Evolutionary conservation across 2,329 filamentous ascomycete species (phyloP).

Genomic region (Fusarium sterilihyphosum): DNA sequence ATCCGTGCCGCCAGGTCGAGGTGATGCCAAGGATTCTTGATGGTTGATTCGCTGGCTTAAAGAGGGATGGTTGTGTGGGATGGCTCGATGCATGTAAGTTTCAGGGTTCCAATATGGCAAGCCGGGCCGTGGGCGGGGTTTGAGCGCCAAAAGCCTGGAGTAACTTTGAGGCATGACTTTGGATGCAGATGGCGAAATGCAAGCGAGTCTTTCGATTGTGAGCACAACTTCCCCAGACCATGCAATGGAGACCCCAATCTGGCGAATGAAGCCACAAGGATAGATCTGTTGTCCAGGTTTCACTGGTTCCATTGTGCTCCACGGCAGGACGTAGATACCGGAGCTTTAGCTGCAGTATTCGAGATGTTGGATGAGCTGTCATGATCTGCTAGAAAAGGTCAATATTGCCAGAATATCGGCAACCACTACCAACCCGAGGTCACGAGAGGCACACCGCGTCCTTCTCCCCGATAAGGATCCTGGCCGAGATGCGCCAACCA

Average conservation of each 20-base stretch:
- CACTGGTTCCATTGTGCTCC: slow-evolving; percentile 20
- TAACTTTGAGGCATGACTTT: slow-evolving; percentile 36
- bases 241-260: slow-evolving; percentile 13
- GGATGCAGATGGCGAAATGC: slow-evolving; percentile 27
- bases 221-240: slow-evolving; percentile 8
- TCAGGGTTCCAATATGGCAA: slow-evolving; percentile 21
- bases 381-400: slow-evolving; percentile 22
- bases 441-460: slow-evolving; percentile 23
- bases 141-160: slow-evolving; percentile 14
- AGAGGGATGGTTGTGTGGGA: slow-evolving; percentile 25
- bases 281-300: slow-evolving; percentile 7
- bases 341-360: slow-evolving; percentile 32
- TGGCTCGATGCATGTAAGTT: slow-evolving; percentile 30
- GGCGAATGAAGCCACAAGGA: slow-evolving; percentile 21
- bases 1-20: slow-evolving; percentile 10
- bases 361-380: slow-evolving; percentile 39
- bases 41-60: slow-evolving; percentile 19
- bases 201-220: slow-evolving; percentile 17
- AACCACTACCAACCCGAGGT: slow-evolving; percentile 25
- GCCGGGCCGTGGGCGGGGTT: slow-evolving; percentile 40
- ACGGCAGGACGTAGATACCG: slow-evolving; percentile 26
- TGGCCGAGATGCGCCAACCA: slow-evolving; percentile 16
- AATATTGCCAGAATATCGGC: slow-evolving; percentile 18
- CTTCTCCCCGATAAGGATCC: slow-evolving; percentile 26
- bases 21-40: slow-evolving; percentile 28